phyloP scores from a whole-genome alignment of 2,329 filamentous ascomycete genomes.

The Fusarium subglutinans region DNA sequence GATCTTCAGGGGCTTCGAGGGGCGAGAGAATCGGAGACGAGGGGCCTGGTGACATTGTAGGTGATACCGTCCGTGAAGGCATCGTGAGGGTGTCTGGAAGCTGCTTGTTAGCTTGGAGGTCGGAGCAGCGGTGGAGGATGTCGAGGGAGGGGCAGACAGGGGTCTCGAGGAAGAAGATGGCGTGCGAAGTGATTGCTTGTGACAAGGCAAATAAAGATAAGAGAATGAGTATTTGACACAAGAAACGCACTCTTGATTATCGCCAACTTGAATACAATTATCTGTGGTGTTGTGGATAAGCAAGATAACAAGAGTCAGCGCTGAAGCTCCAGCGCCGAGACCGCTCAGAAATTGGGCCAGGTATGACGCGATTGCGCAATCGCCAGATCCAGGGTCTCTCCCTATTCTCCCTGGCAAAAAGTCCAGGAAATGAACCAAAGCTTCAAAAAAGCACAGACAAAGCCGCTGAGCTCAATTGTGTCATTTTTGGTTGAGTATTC shows the following conservation, averaged over 20 bases:
- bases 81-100: slow-evolving; percentile 31
- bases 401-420: background rate
- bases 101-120: slow-evolving; percentile 4
- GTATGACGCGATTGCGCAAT: slow-evolving; percentile 37
- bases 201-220: background rate
- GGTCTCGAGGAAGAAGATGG: background rate
- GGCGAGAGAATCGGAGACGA: slow-evolving; percentile 38
- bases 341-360: slow-evolving; percentile 24
- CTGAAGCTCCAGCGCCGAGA: slow-evolving; percentile 27
- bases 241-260: background rate
- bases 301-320: slow-evolving; percentile 16
- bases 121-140: background rate
- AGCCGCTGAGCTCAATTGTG: slow-evolving; percentile 16
- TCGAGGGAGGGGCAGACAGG: slow-evolving; percentile 13
- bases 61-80: slow-evolving; percentile 38
- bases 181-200: background rate
- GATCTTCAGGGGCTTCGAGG: slow-evolving; percentile 39
- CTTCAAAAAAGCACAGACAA: background rate
- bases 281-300: slow-evolving; percentile 9
- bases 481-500: slow-evolving; percentile 15
- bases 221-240: fast-evolving
- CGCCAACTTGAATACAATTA: background rate
- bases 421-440: background rate
- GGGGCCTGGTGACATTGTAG: slow-evolving; percentile 34
- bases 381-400: slow-evolving; percentile 6